A percentile compares a stretch with the other conserved stretches of the same genome.
Evolutionary conservation across 768 basidiomycete species (phyloP).

Genomic region (Russula olivacea): DNA sequence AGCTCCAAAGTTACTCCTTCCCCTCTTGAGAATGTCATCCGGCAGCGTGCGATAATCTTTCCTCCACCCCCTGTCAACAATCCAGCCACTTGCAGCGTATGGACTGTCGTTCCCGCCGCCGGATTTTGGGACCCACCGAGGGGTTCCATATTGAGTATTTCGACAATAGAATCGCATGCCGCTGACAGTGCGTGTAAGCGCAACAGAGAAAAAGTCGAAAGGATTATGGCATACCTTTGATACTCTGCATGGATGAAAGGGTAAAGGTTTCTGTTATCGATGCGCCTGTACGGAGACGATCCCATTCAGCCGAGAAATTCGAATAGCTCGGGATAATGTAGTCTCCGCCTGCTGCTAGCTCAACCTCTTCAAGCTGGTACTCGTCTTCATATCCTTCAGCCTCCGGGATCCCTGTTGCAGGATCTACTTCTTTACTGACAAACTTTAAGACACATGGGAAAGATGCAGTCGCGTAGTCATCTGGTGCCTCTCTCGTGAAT

Average conservation of each 20-base stretch:
- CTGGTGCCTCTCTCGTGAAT: slow-evolving; percentile 77
- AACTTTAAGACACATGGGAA: slow-evolving; percentile 93
- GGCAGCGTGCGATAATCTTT: slow-evolving; percentile 89
- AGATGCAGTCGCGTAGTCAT: slow-evolving; percentile 71
- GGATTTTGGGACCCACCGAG: slow-evolving; percentile 87
- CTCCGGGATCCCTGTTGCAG: slow-evolving; percentile 90
- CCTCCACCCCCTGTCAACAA: slow-evolving; percentile 88
- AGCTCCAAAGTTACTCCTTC: slow-evolving; percentile 92
- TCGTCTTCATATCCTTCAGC: slow-evolving; percentile 99
- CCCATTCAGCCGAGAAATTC: slow-evolving; percentile 94
- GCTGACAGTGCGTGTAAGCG: slow-evolving; percentile 43
- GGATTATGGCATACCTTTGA: slow-evolving; percentile 64
- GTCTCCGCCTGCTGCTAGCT: slow-evolving; percentile 80
- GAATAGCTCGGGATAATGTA: slow-evolving; percentile 95
- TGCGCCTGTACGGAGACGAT: slow-evolving; percentile 72
- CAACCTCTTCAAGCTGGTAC: slow-evolving; percentile 94
- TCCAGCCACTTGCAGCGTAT: slow-evolving; percentile 91
- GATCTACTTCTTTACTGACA: slow-evolving; percentile 95
- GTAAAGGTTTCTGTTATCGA: slow-evolving; percentile 90
- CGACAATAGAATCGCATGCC: slow-evolving; percentile 93
- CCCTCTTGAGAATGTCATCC: slow-evolving; percentile 91
- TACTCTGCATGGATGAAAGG: slow-evolving; percentile 83
- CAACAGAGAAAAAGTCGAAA: slow-evolving; percentile 16
- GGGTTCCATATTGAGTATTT: slow-evolving; percentile 95
- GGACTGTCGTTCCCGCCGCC: slow-evolving; percentile 67